Percentiles rank a stretch among this genome's conserved stretches.
phyloP scores from a whole-genome alignment of 2,329 filamentous ascomycete genomes.

The Pyrenochaeta sp. region DNA sequence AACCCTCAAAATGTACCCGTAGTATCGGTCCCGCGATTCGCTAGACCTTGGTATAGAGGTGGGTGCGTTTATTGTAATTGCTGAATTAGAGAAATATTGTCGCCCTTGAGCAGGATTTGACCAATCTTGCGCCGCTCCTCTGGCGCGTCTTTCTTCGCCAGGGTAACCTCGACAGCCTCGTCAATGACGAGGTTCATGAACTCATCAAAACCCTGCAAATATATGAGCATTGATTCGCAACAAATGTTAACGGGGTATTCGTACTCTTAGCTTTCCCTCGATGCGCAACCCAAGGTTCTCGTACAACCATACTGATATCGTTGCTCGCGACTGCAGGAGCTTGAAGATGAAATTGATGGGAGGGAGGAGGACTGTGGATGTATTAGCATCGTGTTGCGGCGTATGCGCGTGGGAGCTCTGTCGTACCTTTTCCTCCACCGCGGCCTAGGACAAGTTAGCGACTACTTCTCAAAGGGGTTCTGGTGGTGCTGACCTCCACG shows the following conservation, averaged over 20 bases:
- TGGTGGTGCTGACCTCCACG: constrained; percentile 39
- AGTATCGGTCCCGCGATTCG: constrained; percentile 10
- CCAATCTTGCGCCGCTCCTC: constrained; percentile 82
- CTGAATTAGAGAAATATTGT: constrained; percentile 84
- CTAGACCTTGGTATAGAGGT: constrained; percentile 3
- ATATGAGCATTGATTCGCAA: constrained; percentile 22
- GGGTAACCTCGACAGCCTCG: constrained; percentile 90
- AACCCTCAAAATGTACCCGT: constrained; percentile 10
- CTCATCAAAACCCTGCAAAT: constrained; percentile 87
- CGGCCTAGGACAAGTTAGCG: constrained; percentile 59
- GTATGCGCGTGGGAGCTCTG: constrained; percentile 12
- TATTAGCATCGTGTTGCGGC: constrained; percentile 22
- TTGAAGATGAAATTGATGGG: constrained; percentile 94
- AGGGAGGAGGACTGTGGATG: constrained; percentile 67
- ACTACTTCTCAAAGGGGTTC: not conserved
- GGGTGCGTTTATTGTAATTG: constrained; percentile 34
- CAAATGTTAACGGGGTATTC: constrained; percentile 34
- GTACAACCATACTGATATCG: constrained; percentile 94
- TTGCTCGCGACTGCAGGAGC: constrained; percentile 82
- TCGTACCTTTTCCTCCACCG: constrained; percentile 57
- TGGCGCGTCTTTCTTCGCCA: constrained; percentile 79
- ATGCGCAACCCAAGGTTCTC: constrained; percentile 95
- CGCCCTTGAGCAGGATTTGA: constrained; percentile 86
- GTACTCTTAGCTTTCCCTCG: constrained; percentile 92
- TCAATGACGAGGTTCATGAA: constrained; percentile 99